phyloP scores from a whole-genome alignment of 805 yeast genomes.

The Suhomyces sp. region DNA sequence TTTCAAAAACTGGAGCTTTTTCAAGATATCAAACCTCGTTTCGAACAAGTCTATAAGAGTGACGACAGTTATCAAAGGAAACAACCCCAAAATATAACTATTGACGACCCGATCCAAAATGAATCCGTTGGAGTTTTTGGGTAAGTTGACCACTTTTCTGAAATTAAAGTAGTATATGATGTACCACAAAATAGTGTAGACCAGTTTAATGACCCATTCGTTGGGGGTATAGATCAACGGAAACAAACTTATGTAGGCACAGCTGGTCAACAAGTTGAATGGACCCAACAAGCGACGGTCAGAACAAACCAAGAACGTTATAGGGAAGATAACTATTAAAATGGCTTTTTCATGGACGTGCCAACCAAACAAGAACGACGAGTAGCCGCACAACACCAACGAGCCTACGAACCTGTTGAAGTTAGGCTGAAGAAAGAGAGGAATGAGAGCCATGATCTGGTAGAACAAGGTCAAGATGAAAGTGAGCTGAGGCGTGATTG shows the following conservation, averaged over 20 bases:
- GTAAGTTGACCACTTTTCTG: conserved; percentile 64
- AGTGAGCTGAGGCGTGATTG: conserved; percentile 73
- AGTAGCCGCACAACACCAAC: conserved; percentile 83
- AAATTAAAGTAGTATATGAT: conserved; percentile 70
- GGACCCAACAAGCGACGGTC: conserved; percentile 72
- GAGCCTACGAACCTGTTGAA: conserved; percentile 79
- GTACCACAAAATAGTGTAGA: conserved; percentile 84
- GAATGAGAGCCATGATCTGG: conserved; percentile 74
- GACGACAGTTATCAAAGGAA: conserved; percentile 54
- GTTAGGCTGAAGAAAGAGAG: conserved; percentile 66
- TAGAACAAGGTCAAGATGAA: conserved; percentile 80
- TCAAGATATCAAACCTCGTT: conserved; percentile 49
- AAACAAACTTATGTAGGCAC: conserved; percentile 85
- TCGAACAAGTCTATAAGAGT: conserved; percentile 54
- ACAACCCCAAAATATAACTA: conserved; percentile 63
- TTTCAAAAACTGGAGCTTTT: conserved; percentile 67
- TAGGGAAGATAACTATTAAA: conserved; percentile 84
- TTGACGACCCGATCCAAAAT: conserved; percentile 68
- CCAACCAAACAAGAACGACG: conserved; percentile 95
- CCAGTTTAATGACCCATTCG: conserved; percentile 73
- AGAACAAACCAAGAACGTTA: conserved; percentile 67
- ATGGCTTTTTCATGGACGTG: conserved; percentile 98
- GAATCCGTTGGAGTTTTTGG: conserved; percentile 30
- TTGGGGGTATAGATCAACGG: conserved; percentile 80
- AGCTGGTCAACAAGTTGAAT: conserved; percentile 65